Percentiles rank a stretch among this genome's conserved stretches.
These are phyloP conservation scores for Penicillium parvum DNA, from an alignment of 495 filamentous ascomycete genomes.

Conservation along the genomic window DNA sequence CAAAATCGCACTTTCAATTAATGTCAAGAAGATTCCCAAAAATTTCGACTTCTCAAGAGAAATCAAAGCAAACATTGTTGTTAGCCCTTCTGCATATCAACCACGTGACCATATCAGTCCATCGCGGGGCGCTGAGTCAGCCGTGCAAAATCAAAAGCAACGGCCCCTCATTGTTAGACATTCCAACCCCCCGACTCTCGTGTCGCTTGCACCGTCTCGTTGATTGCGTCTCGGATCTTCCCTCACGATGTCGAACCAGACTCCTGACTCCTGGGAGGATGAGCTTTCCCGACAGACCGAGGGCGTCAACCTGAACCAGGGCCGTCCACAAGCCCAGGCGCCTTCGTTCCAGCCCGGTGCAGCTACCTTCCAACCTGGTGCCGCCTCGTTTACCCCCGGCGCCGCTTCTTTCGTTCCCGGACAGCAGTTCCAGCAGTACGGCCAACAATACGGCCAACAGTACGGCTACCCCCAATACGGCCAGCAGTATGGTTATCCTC, in stretches of 20 bases:
- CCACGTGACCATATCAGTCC: constrained; percentile 19
- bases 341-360: constrained; percentile 32
- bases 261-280: constrained; percentile 92
- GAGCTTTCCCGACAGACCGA: constrained; percentile 86
- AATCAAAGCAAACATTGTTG: background rate
- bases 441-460: constrained; percentile 41
- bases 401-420: constrained; percentile 76
- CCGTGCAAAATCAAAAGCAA: constrained; percentile 26
- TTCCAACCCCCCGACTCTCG: constrained; percentile 13
- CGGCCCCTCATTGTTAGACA: constrained; percentile 19
- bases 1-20: background rate
- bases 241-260: constrained; percentile 68
- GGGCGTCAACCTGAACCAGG: constrained; percentile 74
- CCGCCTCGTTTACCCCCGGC: constrained; percentile 74
- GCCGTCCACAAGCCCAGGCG: constrained; percentile 64
- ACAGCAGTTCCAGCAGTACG: constrained; percentile 53
- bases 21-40: background rate
- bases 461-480: constrained; percentile 47
- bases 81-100: background rate
- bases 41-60: background rate
- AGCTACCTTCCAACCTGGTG: constrained; percentile 65
- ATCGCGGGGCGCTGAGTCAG: constrained; percentile 41
- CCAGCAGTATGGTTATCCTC: constrained; percentile 34
- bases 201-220: constrained; percentile 23
- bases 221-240: constrained; percentile 22